Percentiles rank a stretch among this genome's conserved stretches.
Evolutionary conservation across 345 rosid species (phyloP).

Genomic region (Aquilaria yunnanensis): DNA sequence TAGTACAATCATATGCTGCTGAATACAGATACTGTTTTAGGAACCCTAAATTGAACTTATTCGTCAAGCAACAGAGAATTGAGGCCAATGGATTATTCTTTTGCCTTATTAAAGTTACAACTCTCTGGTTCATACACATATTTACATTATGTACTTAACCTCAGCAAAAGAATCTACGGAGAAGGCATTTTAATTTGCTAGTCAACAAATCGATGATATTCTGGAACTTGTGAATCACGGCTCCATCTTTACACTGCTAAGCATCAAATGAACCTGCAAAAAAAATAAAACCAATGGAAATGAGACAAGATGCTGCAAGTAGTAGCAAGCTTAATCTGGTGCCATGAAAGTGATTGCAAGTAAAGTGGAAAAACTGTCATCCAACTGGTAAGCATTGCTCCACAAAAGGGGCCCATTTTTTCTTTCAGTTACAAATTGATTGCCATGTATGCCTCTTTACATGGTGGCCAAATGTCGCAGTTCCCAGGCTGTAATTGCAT

Average conservation of each 20-base stretch:
- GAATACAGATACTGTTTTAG: too few relatives aligned
- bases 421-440: neutral
- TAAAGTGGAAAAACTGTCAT: too few relatives aligned
- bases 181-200: conserved; percentile 13
- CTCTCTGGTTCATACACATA: conserved; percentile 25
- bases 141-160: conserved; percentile 24
- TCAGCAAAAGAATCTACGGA: conserved; percentile 25
- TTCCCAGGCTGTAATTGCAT: too few relatives aligned
- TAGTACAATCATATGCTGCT: too few relatives aligned
- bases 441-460: too few relatives aligned
- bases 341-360: too few relatives aligned
- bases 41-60: too few relatives aligned
- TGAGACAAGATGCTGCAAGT: conserved; percentile 12
- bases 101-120: too few relatives aligned
- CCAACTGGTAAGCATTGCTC: neutral
- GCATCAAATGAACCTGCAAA: conserved; percentile 47
- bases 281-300: neutral
- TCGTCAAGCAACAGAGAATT: neutral
- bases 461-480: too few relatives aligned
- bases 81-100: conserved; percentile 17
- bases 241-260: conserved; percentile 50
- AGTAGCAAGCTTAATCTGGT: too few relatives aligned
- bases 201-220: conserved; percentile 11
- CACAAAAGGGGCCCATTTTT: neutral
- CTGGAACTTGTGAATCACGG: conserved; percentile 26